Evolutionary conservation across 768 basidiomycete genomes (phyloP).

Genomic region (Tubosaeta sp.): DNA sequence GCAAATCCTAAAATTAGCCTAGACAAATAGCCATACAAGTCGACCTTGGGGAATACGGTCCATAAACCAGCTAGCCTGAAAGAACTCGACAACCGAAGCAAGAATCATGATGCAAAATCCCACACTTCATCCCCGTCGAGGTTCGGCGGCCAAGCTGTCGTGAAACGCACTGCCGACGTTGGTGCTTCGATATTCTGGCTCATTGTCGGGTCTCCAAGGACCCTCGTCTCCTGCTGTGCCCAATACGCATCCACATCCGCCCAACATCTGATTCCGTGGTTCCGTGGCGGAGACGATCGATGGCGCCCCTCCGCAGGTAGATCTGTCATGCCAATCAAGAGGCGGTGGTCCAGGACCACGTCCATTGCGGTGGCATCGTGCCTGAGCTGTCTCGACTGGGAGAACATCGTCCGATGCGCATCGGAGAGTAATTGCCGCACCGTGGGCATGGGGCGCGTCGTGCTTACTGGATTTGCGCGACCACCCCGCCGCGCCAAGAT

Average conservation of each 20-base stretch:
- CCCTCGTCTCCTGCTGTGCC: constrained; percentile 27
- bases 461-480: not conserved
- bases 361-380: constrained; percentile 43
- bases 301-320: constrained; percentile 4
- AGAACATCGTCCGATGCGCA: constrained; percentile 26
- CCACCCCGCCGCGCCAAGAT: not conserved
- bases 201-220: not conserved
- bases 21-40: constrained; percentile 19
- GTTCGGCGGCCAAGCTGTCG: constrained; percentile 28
- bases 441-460: not conserved
- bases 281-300: constrained; percentile 6
- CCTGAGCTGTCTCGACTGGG: constrained; percentile 28
- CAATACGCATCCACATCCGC: constrained; percentile 35
- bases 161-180: constrained; percentile 46
- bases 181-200: constrained; percentile 18
- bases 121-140: constrained; percentile 23
- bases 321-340: constrained; percentile 6
- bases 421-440: constrained; percentile 23
- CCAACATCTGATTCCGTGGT: constrained; percentile 27
- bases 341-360: constrained; percentile 38
- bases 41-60: constrained; percentile 14
- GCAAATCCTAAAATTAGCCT: constrained; percentile 22
- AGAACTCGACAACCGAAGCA: constrained; percentile 9
- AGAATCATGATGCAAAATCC: constrained; percentile 11
- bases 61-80: constrained; percentile 18